phyloP scores from a whole-genome alignment of 2,329 filamentous ascomycete genomes.

The Cordyceps militaris region DNA sequence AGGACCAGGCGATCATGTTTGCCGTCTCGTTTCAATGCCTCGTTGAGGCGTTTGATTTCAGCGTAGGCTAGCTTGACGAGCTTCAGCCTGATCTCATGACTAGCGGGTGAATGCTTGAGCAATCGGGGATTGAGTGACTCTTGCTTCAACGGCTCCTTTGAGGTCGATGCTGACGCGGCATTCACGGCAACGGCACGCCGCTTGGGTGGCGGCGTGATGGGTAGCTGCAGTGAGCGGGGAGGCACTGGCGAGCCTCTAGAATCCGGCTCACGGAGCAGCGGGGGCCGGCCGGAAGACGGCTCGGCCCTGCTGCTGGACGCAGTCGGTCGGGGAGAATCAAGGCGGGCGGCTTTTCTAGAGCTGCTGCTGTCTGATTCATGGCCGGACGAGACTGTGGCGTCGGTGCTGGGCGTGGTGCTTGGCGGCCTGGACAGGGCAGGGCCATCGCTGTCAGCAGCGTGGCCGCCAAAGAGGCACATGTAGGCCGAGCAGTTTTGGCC shows the following conservation, averaged over 20 bases:
- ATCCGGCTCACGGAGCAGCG: not conserved
- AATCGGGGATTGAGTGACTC: constrained; percentile 63
- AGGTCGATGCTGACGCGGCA: constrained; percentile 7
- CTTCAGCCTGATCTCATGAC: constrained; percentile 48
- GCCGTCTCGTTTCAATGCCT: constrained; percentile 46
- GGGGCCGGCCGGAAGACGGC: not conserved
- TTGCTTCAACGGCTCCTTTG: constrained; percentile 21
- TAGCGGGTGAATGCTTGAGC: constrained; percentile 50
- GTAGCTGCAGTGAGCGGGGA: not conserved
- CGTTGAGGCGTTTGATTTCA: constrained; percentile 61
- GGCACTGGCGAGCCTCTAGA: too few relatives aligned
- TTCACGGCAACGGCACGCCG: not conserved
- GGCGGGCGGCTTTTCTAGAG: not conserved
- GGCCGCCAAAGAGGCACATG: constrained; percentile 40
- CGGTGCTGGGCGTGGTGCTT: not conserved
- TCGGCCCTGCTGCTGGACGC: not conserved
- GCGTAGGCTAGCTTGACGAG: constrained; percentile 58
- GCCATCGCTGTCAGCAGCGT: constrained; percentile 28
- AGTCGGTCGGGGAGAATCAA: not conserved
- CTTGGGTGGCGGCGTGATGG: constrained; percentile 10
- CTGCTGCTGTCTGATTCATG: not conserved
- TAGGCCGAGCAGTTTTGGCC: constrained; percentile 42
- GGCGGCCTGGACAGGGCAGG: not conserved
- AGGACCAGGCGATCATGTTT: constrained; percentile 46
- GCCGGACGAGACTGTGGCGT: not conserved